Conservation (phyloP, 2,329 filamentous ascomycete genomes). For the Aspergillus quadrilineatus region DNA sequence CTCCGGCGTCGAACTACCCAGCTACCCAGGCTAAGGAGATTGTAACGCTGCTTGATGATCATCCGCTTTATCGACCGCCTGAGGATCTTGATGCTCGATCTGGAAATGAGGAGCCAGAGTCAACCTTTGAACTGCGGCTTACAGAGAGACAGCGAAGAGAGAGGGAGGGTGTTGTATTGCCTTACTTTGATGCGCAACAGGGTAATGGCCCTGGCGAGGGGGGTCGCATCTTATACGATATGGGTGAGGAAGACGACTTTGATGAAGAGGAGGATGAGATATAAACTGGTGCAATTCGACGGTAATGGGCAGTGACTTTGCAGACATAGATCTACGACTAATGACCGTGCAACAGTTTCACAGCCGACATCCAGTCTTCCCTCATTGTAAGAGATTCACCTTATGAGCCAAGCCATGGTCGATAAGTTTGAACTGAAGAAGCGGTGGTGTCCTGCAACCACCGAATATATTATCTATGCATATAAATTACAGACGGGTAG, state of each 20-base stretch:
- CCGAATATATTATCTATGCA: conserved; percentile 36
- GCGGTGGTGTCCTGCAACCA: conserved; percentile 34
- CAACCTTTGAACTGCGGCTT: conserved; percentile 81
- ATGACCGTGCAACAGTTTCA: neutral
- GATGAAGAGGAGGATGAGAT: conserved; percentile 95
- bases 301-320: neutral
- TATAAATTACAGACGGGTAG: conserved; percentile 34
- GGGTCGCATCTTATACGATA: conserved; percentile 91
- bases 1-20: conserved; percentile 46
- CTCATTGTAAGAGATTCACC: neutral
- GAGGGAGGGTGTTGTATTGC: conserved; percentile 83
- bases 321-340: too few relatives aligned
- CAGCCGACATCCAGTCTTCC: neutral
- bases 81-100: conserved; percentile 40
- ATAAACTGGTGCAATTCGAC: conserved; percentile 39
- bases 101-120: conserved; percentile 60
- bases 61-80: conserved; percentile 64
- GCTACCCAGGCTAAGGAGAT: conserved; percentile 51
- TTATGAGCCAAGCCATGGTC: neutral
- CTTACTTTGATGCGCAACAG: conserved; percentile 95
- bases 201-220: conserved; percentile 71
- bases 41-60: conserved; percentile 69
- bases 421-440: neutral
- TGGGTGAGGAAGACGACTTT: conserved; percentile 95
- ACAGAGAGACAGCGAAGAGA: conserved; percentile 89